These are phyloP conservation scores for Penicillium malachiteum DNA, from an alignment of 495 filamentous ascomycete species.

Conservation along the genomic window DNA sequence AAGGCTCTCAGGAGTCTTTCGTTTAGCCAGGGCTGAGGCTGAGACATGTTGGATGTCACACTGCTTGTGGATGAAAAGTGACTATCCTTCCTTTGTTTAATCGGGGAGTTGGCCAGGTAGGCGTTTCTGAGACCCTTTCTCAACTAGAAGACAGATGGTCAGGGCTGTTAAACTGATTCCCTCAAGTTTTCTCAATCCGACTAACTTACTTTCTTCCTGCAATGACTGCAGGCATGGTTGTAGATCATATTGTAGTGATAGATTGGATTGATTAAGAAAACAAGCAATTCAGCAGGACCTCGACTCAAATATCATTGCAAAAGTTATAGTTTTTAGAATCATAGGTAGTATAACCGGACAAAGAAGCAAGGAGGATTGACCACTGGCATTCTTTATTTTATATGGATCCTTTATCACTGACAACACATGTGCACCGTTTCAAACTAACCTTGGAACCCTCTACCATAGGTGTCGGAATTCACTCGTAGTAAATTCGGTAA, in stretches of 20 bases:
- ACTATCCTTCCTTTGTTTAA: not conserved
- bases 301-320: too few species aligned
- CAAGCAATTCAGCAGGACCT: not conserved
- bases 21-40: not conserved
- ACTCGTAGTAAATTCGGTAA: too few species aligned
- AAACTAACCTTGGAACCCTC: too few species aligned
- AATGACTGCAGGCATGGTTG: constrained; percentile 4
- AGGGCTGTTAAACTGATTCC: not conserved
- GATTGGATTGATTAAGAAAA: not conserved
- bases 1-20: not conserved
- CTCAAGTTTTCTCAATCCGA: not conserved
- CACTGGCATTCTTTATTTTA: too few species aligned
- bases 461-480: too few species aligned
- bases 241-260: constrained; percentile 1
- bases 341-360: too few species aligned
- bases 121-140: not conserved
- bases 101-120: not conserved
- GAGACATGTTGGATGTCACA: not conserved
- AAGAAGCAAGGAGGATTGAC: too few species aligned
- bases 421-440: too few species aligned
- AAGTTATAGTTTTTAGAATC: too few species aligned
- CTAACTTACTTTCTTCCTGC: not conserved
- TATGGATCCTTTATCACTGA: too few species aligned
- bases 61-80: not conserved
- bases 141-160: not conserved